These are phyloP conservation scores for Juglanconis sp. DNA, from an alignment of 2,329 filamentous ascomycete species.

Conservation along the genomic window DNA sequence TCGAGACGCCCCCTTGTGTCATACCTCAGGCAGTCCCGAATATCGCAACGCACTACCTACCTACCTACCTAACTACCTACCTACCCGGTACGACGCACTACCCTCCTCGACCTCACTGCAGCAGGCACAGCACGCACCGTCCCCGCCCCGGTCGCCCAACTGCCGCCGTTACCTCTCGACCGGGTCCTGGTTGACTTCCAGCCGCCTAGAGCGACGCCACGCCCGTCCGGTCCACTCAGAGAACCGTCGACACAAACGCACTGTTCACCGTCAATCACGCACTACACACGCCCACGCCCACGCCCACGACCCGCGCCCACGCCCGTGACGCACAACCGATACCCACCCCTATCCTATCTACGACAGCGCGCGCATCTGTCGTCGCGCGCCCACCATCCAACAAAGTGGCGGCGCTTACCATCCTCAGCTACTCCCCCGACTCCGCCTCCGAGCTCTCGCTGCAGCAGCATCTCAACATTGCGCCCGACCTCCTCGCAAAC, in stretches of 20 bases:
- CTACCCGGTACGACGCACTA: background rate
- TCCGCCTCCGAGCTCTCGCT: conserved; percentile 55
- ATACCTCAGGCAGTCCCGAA: background rate
- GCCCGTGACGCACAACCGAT: background rate
- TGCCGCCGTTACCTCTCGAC: background rate
- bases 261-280: background rate
- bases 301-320: background rate
- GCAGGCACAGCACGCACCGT: background rate
- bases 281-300: background rate
- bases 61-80: background rate
- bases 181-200: conserved; percentile 1
- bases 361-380: conserved; percentile 30
- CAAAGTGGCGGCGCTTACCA: conserved; percentile 55
- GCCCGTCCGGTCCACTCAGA: background rate
- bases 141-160: background rate
- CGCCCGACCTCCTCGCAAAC: conserved; percentile 46
- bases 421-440: conserved; percentile 46
- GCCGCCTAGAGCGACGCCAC: conserved; percentile 10
- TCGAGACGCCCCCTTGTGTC: conserved; percentile 7
- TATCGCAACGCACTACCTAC: background rate
- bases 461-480: conserved; percentile 58
- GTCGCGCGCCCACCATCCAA: conserved; percentile 28
- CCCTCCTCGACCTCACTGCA: background rate
- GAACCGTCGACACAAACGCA: background rate
- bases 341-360: conserved; percentile 1